A percentile compares a stretch with the other conserved stretches of the same genome.
Evolutionary conservation across 345 rosid genomes (phyloP).

Genomic region (Dovyalis caffra): DNA sequence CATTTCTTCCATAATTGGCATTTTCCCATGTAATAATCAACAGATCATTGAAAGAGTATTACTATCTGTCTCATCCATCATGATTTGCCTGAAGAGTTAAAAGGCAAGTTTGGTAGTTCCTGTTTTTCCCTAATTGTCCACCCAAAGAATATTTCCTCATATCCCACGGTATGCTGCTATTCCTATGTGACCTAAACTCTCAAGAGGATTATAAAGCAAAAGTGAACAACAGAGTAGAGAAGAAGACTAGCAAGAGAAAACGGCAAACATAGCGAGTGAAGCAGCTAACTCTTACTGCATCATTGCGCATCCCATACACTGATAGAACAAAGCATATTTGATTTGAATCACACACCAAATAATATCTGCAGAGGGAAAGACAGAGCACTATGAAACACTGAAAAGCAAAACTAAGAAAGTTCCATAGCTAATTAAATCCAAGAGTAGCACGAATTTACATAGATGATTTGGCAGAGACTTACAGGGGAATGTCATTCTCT

Average conservation of each 20-base stretch:
- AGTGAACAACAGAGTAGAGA: neutral
- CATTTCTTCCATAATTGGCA: constrained; percentile 1
- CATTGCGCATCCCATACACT: constrained; percentile 48
- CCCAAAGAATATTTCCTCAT: neutral
- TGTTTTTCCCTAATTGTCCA: neutral
- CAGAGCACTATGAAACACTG: neutral
- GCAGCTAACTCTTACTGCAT: constrained; percentile 44
- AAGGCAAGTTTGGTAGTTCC: neutral
- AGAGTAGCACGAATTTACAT: neutral
- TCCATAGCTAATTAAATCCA: neutral
- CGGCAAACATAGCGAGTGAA: neutral
- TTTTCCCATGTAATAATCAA: neutral
- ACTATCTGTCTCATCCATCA: neutral
- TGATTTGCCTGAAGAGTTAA: neutral
- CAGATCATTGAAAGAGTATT: neutral
- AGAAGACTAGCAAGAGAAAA: neutral
- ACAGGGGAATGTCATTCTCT: constrained; percentile 61
- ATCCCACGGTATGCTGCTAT: neutral
- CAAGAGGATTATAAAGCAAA: neutral
- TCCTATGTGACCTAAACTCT: no score
- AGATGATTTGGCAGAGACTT: constrained; percentile 26
- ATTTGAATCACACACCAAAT: constrained; percentile 60
- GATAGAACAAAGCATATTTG: constrained; percentile 59
- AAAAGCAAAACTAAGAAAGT: neutral
- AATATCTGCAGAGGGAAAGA: constrained; percentile 43